Percentiles rank a stretch among this genome's conserved stretches.
Conservation (phyloP, 371 early-diverging fungal species). For the Rhizopus delemar region DNA sequence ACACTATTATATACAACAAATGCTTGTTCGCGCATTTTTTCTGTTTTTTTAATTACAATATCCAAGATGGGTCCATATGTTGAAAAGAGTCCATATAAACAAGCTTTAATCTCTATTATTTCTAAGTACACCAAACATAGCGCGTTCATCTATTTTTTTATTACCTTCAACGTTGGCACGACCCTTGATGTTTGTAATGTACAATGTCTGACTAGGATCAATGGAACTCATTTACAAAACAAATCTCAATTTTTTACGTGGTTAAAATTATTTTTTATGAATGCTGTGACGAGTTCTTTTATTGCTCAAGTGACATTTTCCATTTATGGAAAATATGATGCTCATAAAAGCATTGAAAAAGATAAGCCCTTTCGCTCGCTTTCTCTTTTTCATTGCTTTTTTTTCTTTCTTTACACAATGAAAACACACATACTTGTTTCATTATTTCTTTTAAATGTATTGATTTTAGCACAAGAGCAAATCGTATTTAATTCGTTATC, state of each 20-base stretch:
- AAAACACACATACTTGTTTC: too few species aligned
- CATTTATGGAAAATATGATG: too few species aligned
- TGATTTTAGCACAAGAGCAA: neutral
- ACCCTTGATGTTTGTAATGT: slow-evolving; percentile 63
- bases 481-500: neutral
- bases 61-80: slow-evolving; percentile 87
- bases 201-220: slow-evolving; percentile 71
- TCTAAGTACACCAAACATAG: neutral
- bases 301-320: too few species aligned
- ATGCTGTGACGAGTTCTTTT: too few species aligned
- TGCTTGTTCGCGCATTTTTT: slow-evolving; percentile 94
- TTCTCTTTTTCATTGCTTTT: too few species aligned
- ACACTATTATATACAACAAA: slow-evolving; percentile 85
- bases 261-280: neutral
- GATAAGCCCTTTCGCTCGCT: too few species aligned
- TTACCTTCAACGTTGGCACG: slow-evolving; percentile 70
- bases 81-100: slow-evolving; percentile 75
- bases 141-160: too few species aligned
- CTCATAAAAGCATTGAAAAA: too few species aligned
- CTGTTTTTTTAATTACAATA: slow-evolving; percentile 73
- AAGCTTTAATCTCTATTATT: slow-evolving; percentile 63
- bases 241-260: too few species aligned
- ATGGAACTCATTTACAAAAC: slow-evolving; percentile 26
- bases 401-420: too few species aligned
- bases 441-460: too few species aligned